These are phyloP conservation scores for Petrea volubilis DNA, from an alignment of 257 asterid genomes.

Conservation along the genomic window DNA sequence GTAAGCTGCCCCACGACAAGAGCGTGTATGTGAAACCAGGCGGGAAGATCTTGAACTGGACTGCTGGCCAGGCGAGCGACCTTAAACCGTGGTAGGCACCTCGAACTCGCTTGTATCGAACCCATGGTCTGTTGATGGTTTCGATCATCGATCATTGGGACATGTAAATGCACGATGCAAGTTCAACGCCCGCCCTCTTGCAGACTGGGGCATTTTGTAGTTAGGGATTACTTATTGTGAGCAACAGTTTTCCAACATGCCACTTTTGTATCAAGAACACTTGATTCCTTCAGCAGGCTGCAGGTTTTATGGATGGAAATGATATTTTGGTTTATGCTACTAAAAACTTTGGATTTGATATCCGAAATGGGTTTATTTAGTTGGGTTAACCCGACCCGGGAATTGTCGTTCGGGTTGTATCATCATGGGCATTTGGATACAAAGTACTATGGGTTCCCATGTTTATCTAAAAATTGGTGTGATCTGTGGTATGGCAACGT, in stretches of 20 bases:
- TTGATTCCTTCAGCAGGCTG: not conserved
- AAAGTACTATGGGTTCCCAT: too few species aligned
- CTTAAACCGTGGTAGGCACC: constrained; percentile 72
- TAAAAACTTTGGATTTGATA: not conserved
- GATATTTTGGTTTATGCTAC: not conserved
- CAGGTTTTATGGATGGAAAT: not conserved
- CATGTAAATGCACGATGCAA: constrained; percentile 17
- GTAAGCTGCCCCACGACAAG: constrained; percentile 70
- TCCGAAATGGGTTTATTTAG: too few species aligned
- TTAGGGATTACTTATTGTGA: constrained; percentile 4
- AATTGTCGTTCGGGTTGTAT: too few species aligned
- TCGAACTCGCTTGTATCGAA: not conserved
- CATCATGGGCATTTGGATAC: too few species aligned
- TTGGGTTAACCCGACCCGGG: too few species aligned
- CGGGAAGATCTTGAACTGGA: constrained; percentile 76
- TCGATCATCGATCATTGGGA: not conserved
- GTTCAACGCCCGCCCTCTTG: constrained; percentile 10
- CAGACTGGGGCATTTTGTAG: not conserved
- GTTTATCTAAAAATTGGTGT: too few species aligned
- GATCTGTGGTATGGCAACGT: too few species aligned
- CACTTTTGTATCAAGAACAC: constrained; percentile 7
- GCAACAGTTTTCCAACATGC: not conserved
- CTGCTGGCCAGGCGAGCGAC: constrained; percentile 80
- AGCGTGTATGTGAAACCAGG: constrained; percentile 53
- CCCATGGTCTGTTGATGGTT: not conserved